Evolutionary conservation across 2,329 filamentous ascomycete species (phyloP).

Genomic region (Alternaria sp.): DNA sequence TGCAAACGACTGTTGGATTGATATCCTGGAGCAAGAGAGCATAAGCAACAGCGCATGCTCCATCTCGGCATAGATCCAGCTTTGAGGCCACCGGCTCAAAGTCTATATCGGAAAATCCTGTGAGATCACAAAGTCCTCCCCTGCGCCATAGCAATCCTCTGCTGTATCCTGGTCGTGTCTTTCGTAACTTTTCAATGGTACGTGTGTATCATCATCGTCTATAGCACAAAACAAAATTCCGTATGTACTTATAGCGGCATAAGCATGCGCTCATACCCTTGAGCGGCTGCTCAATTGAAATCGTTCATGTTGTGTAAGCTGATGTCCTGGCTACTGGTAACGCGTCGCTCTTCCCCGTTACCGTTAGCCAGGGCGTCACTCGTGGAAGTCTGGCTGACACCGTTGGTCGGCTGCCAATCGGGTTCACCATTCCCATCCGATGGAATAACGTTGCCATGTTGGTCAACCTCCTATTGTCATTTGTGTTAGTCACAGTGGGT

Average conservation of each 20-base stretch:
- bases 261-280: background rate
- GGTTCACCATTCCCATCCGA: constrained; percentile 45
- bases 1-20: constrained; percentile 15
- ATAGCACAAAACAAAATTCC: background rate
- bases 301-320: constrained; percentile 66
- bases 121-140: constrained; percentile 1
- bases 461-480: constrained; percentile 56
- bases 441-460: constrained; percentile 65
- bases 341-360: constrained; percentile 38
- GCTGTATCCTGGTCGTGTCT: constrained; percentile 5
- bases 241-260: background rate
- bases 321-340: constrained; percentile 64
- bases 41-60: constrained; percentile 9
- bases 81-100: background rate
- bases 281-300: constrained; percentile 28
- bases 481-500: constrained; percentile 16
- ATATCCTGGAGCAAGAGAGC: constrained; percentile 9
- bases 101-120: background rate
- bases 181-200: constrained; percentile 12
- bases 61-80: constrained; percentile 8
- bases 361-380: constrained; percentile 25
- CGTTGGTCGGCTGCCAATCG: constrained; percentile 36
- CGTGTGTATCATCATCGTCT: constrained; percentile 5
- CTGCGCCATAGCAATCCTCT: constrained; percentile 4
- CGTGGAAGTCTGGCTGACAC: constrained; percentile 22